These are phyloP conservation scores for Colletotrichum gigasporum DNA, from an alignment of 2,329 filamentous ascomycete species.

Conservation along the genomic window DNA sequence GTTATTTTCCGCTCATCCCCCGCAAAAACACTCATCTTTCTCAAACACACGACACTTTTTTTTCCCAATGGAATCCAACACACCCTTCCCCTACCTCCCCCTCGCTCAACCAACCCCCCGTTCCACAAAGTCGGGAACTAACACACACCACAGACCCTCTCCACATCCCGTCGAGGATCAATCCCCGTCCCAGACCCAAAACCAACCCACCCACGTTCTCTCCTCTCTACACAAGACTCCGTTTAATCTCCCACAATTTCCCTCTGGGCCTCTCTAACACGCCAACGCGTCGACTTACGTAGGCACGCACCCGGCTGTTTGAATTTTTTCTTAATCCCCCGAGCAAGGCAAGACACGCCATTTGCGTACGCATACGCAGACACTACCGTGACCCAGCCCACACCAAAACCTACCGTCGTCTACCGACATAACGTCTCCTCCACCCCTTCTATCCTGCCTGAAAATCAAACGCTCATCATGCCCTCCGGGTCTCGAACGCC, in stretches of 20 bases:
- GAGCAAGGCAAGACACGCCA: neutral
- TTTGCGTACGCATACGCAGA: neutral
- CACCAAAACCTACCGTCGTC: neutral
- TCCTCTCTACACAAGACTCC: constrained; percentile 18
- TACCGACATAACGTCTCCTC: neutral
- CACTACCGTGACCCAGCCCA: neutral
- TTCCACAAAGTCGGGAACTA: neutral
- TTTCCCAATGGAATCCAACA: neutral
- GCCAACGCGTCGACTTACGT: constrained; percentile 25
- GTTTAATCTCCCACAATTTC: constrained; percentile 14
- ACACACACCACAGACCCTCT: neutral
- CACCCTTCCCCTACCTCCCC: neutral
- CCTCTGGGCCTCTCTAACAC: constrained; percentile 5
- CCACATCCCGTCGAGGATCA: constrained; percentile 19
- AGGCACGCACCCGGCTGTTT: neutral
- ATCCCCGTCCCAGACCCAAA: constrained; percentile 9
- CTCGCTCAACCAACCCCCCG: neutral
- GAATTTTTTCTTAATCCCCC: too few relatives aligned
- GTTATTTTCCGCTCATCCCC: neutral
- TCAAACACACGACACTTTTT: constrained; percentile 18
- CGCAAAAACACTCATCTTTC: neutral
- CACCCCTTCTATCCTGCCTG: neutral
- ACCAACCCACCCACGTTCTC: neutral
- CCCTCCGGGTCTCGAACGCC: neutral
- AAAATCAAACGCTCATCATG: neutral